phyloP scores from a whole-genome alignment of 2,329 filamentous ascomycete species.

The Intubia oerlemansii region DNA sequence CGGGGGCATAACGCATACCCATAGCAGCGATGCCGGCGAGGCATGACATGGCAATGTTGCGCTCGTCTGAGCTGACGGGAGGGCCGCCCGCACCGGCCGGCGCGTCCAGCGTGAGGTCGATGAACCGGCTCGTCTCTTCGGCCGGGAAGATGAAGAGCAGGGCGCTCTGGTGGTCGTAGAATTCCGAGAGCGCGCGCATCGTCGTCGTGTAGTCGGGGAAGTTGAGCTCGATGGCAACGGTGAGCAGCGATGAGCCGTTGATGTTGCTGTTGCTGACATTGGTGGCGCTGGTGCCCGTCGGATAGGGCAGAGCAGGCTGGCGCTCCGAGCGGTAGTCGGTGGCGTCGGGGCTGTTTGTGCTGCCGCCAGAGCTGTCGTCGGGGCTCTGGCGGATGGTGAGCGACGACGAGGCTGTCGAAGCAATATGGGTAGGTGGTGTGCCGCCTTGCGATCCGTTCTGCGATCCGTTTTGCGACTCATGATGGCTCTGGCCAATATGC shows the following conservation, averaged over 20 bases:
- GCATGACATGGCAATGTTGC: slow-evolving; percentile 10
- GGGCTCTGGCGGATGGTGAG: neutral
- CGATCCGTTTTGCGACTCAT: no score
- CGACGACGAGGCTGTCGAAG: slow-evolving; percentile 1
- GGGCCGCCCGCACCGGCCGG: slow-evolving; percentile 6
- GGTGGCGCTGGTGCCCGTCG: no score
- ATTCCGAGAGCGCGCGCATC: slow-evolving; percentile 8
- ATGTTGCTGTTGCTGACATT: neutral
- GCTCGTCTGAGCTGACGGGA: neutral
- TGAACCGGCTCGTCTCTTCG: slow-evolving; percentile 8
- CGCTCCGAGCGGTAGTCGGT: neutral
- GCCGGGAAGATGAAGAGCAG: slow-evolving; percentile 13
- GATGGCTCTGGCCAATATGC: no score
- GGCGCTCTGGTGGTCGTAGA: slow-evolving; percentile 10
- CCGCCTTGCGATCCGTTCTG: no score
- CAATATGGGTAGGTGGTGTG: no score
- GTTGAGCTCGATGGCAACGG: slow-evolving; percentile 5
- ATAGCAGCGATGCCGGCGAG: slow-evolving; percentile 11
- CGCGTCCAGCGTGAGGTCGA: no score
- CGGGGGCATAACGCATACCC: slow-evolving; percentile 11
- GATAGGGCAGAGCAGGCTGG: no score
- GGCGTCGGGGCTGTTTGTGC: neutral
- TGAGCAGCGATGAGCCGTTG: neutral
- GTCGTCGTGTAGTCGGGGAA: slow-evolving; percentile 8
- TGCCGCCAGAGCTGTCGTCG: no score